These are phyloP conservation scores for Penicillium freii DNA, from an alignment of 2,329 filamentous ascomycete species.

Conservation along the genomic window DNA sequence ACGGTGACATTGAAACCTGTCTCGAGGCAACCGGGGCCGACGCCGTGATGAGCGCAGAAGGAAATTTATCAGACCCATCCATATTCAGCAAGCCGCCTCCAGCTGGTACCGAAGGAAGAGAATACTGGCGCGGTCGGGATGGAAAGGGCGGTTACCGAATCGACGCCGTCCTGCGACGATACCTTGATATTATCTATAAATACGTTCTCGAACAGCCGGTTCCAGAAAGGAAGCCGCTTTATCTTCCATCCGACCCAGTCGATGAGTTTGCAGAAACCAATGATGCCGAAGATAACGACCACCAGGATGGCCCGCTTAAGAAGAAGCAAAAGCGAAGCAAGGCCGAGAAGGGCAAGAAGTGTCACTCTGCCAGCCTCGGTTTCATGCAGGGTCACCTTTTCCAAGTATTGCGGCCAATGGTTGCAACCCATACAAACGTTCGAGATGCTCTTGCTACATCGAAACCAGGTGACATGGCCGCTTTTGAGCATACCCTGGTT, in stretches of 20 bases:
- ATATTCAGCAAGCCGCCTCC: slow-evolving; percentile 73
- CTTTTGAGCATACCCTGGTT: slow-evolving; percentile 71
- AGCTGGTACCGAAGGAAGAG: slow-evolving; percentile 64
- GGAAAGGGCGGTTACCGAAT: slow-evolving; percentile 83
- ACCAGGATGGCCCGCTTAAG: slow-evolving; percentile 50
- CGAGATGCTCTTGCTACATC: slow-evolving; percentile 76
- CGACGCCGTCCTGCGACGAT: slow-evolving; percentile 82
- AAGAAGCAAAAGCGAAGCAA: slow-evolving; percentile 45
- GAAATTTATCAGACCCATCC: slow-evolving; percentile 85
- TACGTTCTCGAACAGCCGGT: slow-evolving; percentile 66
- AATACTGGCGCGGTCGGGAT: slow-evolving; percentile 81
- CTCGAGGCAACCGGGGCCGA: slow-evolving; percentile 83
- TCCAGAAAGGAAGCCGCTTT: slow-evolving; percentile 69
- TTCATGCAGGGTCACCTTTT: slow-evolving; percentile 92
- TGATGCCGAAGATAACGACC: slow-evolving; percentile 35
- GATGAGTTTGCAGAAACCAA: slow-evolving; percentile 22
- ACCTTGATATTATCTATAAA: slow-evolving; percentile 84
- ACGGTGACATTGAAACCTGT: slow-evolving; percentile 73
- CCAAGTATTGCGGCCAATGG: slow-evolving; percentile 79
- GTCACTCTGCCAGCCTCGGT: slow-evolving; percentile 65
- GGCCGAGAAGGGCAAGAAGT: slow-evolving; percentile 42
- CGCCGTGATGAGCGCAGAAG: slow-evolving; percentile 93
- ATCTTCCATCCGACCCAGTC: slow-evolving; percentile 58
- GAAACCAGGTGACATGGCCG: slow-evolving; percentile 67
- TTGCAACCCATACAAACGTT: slow-evolving; percentile 76